A percentile compares a stretch with the other conserved stretches of the same genome.
These are phyloP conservation scores for Cyclocybe aegerita DNA, from an alignment of 768 basidiomycete species.

Conservation along the genomic window DNA sequence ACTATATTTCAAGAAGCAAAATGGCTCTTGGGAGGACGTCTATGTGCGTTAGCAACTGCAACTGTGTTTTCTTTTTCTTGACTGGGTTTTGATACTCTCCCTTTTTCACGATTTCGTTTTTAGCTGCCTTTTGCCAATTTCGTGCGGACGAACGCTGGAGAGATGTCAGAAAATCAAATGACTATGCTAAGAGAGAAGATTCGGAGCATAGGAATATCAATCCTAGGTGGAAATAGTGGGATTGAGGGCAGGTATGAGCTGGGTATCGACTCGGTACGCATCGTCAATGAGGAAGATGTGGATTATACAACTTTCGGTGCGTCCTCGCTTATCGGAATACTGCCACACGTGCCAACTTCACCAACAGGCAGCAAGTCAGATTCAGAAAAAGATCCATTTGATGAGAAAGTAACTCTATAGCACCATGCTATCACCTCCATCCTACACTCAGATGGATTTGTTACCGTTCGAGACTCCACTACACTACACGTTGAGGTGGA, in stretches of 20 bases:
- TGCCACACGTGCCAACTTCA: neutral
- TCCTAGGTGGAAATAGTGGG: slow-evolving; percentile 83
- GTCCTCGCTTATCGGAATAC: neutral
- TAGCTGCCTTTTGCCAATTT: slow-evolving; percentile 84
- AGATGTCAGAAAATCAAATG: slow-evolving; percentile 69
- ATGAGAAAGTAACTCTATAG: slow-evolving; percentile 1
- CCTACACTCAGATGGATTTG: no score
- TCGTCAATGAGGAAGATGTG: slow-evolving; percentile 75
- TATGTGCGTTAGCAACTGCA: slow-evolving; percentile 48
- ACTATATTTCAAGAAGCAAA: slow-evolving; percentile 69
- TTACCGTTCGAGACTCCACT: no score
- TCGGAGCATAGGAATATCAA: slow-evolving; percentile 80
- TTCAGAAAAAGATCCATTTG: slow-evolving; percentile 1
- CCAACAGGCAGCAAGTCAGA: neutral
- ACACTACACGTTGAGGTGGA: no score
- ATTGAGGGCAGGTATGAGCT: slow-evolving; percentile 78
- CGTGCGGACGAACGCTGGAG: slow-evolving; percentile 71
- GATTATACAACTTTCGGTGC: slow-evolving; percentile 26
- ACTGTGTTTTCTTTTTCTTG: neutral
- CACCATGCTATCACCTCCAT: no score
- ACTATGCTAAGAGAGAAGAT: slow-evolving; percentile 75
- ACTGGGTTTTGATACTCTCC: neutral
- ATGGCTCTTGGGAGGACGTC: slow-evolving; percentile 78
- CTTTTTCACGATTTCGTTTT: neutral
- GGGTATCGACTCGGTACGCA: slow-evolving; percentile 76